Conservation (phyloP, 1,284 basidiomycete species). For the Lentinula novae-zelandiae region DNA sequence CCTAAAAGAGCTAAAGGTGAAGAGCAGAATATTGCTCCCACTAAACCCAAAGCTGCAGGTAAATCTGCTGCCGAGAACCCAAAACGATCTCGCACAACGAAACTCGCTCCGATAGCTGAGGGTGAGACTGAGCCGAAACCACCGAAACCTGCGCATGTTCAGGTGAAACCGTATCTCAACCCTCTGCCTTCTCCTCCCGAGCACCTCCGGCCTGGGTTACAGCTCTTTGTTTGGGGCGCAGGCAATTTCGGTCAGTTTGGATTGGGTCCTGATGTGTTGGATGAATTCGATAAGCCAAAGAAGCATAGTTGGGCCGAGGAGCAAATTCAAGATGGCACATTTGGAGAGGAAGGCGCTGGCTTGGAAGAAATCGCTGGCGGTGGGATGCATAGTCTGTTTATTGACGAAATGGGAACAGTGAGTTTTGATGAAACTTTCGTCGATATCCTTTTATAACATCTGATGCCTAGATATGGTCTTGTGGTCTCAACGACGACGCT, state of each 20-base stretch:
- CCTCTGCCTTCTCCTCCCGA: constrained; percentile 50
- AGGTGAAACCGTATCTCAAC: constrained; percentile 55
- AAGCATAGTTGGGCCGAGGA: constrained; percentile 63
- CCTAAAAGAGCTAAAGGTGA: constrained; percentile 32
- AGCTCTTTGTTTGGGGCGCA: constrained; percentile 81
- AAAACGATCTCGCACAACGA: constrained; percentile 24
- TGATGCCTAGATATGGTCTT: constrained; percentile 68
- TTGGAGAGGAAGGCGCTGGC: constrained; percentile 69
- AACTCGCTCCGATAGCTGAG: constrained; percentile 31
- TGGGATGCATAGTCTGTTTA: constrained; percentile 81
- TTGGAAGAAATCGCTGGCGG: constrained; percentile 76
- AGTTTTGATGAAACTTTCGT: constrained; percentile 28
- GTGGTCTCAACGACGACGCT: constrained; percentile 91
- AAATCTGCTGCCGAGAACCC: constrained; percentile 24
- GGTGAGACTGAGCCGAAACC: constrained; percentile 25
- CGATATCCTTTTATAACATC: constrained; percentile 4
- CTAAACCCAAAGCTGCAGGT: constrained; percentile 22
- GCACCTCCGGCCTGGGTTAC: constrained; percentile 51
- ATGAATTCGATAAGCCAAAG: constrained; percentile 70
- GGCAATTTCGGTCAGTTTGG: constrained; percentile 91
- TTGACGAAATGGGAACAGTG: constrained; percentile 83
- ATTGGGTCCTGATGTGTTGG: constrained; percentile 67
- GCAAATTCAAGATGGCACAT: constrained; percentile 58
- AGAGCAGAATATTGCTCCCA: constrained; percentile 32
- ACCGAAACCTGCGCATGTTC: constrained; percentile 21